Conservation (phyloP, 163 green algal species). For the Trebouxiophyceae sp. region DNA sequence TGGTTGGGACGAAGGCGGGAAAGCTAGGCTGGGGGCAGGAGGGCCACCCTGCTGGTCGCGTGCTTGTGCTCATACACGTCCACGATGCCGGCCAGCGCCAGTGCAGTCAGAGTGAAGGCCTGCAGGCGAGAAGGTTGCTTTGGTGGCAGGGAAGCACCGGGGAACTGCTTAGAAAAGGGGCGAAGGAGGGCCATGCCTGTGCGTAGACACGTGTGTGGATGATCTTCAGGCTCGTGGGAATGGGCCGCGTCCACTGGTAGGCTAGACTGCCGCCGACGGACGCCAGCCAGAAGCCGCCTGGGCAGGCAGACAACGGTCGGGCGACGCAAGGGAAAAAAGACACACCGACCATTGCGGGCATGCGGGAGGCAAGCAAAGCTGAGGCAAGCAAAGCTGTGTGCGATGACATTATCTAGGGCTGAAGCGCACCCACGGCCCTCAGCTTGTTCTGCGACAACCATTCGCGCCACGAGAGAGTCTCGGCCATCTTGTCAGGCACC, state of each 20-base stretch:
- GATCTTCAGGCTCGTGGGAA: slow-evolving; percentile 42
- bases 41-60: slow-evolving; percentile 4
- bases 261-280: slow-evolving; percentile 17
- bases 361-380: background rate
- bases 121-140: slow-evolving; percentile 17
- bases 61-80: slow-evolving; percentile 23
- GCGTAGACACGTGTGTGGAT: slow-evolving; percentile 56
- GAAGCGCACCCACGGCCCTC: slow-evolving; percentile 5
- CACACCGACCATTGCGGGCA: background rate
- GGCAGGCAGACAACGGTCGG: no score
- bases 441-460: slow-evolving; percentile 17
- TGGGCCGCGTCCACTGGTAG: slow-evolving; percentile 48
- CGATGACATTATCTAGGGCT: background rate
- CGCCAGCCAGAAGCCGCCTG: slow-evolving; percentile 15
- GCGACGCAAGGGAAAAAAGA: no score
- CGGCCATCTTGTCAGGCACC: no score
- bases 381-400: background rate
- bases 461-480: no score
- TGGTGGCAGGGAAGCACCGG: no score
- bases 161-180: no score
- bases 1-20: background rate
- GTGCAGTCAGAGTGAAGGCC: slow-evolving; percentile 32
- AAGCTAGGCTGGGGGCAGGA: no score
- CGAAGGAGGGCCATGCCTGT: slow-evolving; percentile 17
- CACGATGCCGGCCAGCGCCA: slow-evolving; percentile 20